Evolutionary conservation across 441 rosid genomes (phyloP).

Genomic region (Macaranga tanarius): DNA sequence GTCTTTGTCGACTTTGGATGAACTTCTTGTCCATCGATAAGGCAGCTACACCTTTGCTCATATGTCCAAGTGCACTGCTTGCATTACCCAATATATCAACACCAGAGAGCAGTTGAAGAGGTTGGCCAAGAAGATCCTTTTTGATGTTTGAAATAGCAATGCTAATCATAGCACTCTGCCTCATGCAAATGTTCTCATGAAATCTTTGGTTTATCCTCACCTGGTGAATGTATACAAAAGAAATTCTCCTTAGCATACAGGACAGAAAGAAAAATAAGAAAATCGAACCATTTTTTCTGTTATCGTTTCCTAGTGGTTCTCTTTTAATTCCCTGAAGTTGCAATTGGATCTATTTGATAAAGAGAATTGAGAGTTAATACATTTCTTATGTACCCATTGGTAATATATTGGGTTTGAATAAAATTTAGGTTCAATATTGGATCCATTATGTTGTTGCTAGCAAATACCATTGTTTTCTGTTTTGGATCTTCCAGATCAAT

Average conservation of each 20-base stretch:
- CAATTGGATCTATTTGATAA: no score
- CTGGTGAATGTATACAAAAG: constrained; percentile 42
- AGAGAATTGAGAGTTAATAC: no score
- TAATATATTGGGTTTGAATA: no score
- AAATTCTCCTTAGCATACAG: constrained; percentile 12
- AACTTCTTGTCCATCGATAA: constrained; percentile 97
- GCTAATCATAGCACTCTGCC: constrained; percentile 88
- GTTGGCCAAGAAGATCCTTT: constrained; percentile 97
- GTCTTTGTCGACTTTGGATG: constrained; percentile 94
- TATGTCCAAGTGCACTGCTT: constrained; percentile 98
- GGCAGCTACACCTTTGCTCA: constrained; percentile 99
- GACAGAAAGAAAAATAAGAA: neutral
- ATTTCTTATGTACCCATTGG: no score
- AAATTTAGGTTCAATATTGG: no score
- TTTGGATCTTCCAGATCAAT: no score
- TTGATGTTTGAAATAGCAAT: constrained; percentile 74
- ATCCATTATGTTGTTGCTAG: no score
- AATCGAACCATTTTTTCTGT: no score
- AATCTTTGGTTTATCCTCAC: constrained; percentile 80
- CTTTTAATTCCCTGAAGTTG: no score
- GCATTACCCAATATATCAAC: constrained; percentile 99
- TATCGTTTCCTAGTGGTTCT: no score
- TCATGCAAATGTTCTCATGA: constrained; percentile 85
- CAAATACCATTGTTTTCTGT: no score
- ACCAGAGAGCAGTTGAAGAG: constrained; percentile 95